phyloP scores from a whole-genome alignment of 108 stramenopile genomes.

The Cyclotella choctawhatcheeana region DNA sequence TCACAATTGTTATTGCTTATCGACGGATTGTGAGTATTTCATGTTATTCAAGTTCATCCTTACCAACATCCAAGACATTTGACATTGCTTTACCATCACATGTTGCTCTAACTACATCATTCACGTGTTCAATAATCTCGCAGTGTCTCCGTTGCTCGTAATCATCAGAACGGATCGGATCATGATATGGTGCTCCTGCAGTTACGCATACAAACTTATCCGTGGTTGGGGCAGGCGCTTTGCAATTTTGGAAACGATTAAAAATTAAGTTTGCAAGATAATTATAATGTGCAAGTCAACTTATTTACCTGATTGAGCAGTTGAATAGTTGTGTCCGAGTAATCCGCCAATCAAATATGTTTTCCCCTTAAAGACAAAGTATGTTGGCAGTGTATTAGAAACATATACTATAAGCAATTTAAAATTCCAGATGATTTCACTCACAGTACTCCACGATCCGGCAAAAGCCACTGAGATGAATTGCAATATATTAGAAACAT shows the following conservation, averaged over 20 bases:
- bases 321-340: constrained; percentile 44
- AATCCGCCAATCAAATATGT: constrained; percentile 42
- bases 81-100: constrained; percentile 38
- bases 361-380: constrained; percentile 17
- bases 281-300: neutral
- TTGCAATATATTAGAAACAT: too few relatives aligned
- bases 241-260: too few relatives aligned
- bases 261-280: neutral
- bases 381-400: neutral
- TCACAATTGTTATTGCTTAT: neutral
- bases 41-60: neutral
- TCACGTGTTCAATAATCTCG: constrained; percentile 52
- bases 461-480: constrained; percentile 50
- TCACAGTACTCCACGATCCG: constrained; percentile 43
- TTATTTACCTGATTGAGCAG: constrained; percentile 40
- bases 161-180: constrained; percentile 49
- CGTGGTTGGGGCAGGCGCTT: constrained; percentile 46
- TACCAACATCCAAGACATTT: constrained; percentile 45
- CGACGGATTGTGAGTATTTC: neutral
- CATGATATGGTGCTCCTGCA: constrained; percentile 39
- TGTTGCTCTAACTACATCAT: constrained; percentile 35
- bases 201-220: constrained; percentile 51
- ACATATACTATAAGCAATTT: neutral
- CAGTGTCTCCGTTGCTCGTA: constrained; percentile 47
- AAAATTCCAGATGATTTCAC: neutral